Evolutionary conservation across 2,329 filamentous ascomycete genomes (phyloP), one percentile per base, ranked within the genome.

Genomic region (Emericellopsis atlantica): DNA sequence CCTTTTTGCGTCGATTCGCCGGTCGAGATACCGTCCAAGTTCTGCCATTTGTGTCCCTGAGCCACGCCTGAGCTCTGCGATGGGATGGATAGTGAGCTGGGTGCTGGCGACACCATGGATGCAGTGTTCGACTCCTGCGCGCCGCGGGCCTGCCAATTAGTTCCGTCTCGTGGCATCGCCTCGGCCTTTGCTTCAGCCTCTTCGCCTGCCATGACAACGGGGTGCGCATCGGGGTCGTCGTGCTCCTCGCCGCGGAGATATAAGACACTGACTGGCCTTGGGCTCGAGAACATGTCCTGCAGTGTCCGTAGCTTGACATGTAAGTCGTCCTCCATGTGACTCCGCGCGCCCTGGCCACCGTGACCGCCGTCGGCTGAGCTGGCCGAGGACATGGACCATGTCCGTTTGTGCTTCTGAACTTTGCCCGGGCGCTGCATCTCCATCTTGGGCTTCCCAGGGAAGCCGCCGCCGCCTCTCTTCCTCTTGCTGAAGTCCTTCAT

Each of bases 361-460:
- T 45, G 49, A 4, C 68, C 65, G 7, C 61, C 64, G 16, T 47
- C 51, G 4, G 69, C 71, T 4, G 79, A 83, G 53, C 78, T 79
- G 26, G 75, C 66, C 6, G 90, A 95, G 21, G 87, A 89, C 72
- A 94, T 86, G 9, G 90, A 95, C 88, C 89, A 95, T 0, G 88
- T 94, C 44, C 90, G 72, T 61, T 94, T 93, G 62, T 95, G 88
- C 60, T 95, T 95, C 21, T 78, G 75, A 1, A 84, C 76, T 58
- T 95, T 95, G n/a, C 83, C 83, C 3, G 83, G 79, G 42, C 85
- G 69, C 57, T 79, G 62, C 54, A 65, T 49, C 46, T 69, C 60
- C 5, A 51, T 49, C 48, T 73, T 74, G n/a, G 60, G 52, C 3
- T 59, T 64, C 12, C 26, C 26, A 9, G 26, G 12, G 12, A 29